Base-by-base conservation (phyloP, 306 rosid species). In the Cicer cuneatum region DNA sequence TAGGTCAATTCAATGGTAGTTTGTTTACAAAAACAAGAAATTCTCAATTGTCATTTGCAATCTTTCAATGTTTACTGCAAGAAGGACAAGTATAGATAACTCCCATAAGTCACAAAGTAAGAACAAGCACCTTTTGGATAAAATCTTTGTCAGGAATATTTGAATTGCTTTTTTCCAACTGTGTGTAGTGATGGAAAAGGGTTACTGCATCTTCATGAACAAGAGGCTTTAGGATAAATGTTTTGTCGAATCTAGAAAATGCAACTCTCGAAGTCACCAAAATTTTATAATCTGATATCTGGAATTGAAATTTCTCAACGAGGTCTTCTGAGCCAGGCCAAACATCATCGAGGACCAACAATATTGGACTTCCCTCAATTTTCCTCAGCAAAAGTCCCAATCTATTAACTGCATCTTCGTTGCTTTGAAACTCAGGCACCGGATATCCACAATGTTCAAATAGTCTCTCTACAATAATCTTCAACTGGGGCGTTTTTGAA, bases 261-360 rank as follows among this genome's bases (percentile, higher is more conserved):
- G 51, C 57, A 49, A 57, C 81, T 67, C 93, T 80, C 15, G 97
- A 90, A 15, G 93, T 89, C 43, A 89, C 89, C 84, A 93, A 66
- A 57, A 90, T 73, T 72, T 93, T 93, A 81, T 61, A 87, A 37
- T 71, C 63, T 9, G 86, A 77, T 2, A 82, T 63, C 33, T 75
- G 58, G 18, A 81, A 80, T 24, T 16, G 33, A 29, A 89, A 80
- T 35, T 77, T 86, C 10, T 84, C 83, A 45, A 84, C 29, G 7
- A 89, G 85, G 63, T 72, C 41, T 68, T 82, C 91, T 21, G 97
- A 82, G 12, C 75, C 89, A 0, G 70, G 64, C 93, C 97, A 87
- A 73, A 91, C 90, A 53, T 91, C 93, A 76, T 78, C 96, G 37
- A 90, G 57, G 6, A 90, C 89, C 79, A 87, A 42, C 77, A 90